Conservation (phyloP, 192 early-diverging fungal genomes). For the Coemansia aciculifera region DNA sequence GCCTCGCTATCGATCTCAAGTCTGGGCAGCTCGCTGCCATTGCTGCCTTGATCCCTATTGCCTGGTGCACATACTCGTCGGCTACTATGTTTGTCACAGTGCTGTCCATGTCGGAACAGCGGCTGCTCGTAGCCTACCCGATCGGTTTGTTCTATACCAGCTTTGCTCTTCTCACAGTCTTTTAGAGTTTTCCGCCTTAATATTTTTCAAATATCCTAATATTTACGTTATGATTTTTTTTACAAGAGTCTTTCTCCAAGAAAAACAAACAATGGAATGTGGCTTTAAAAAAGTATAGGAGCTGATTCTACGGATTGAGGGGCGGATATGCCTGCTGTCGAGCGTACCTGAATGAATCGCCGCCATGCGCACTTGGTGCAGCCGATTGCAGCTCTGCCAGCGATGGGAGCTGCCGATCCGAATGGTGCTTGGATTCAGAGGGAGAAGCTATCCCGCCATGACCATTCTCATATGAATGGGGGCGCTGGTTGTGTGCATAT, state of each 20-base stretch:
- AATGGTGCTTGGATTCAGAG: conserved; percentile 11
- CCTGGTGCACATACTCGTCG: conserved; percentile 95
- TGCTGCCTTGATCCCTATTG: conserved; percentile 68
- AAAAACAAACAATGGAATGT: too few species aligned
- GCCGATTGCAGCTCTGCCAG: conserved; percentile 47
- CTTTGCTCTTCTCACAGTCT: conserved; percentile 91
- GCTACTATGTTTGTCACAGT: conserved; percentile 94
- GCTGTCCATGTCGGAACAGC: conserved; percentile 87
- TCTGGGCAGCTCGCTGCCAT: conserved; percentile 60
- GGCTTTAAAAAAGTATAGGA: background rate
- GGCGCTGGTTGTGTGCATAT: background rate
- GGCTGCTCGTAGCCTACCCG: conserved; percentile 93
- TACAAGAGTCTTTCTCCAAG: background rate
- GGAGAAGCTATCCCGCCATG: background rate
- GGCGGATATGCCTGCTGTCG: conserved; percentile 24
- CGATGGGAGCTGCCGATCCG: conserved; percentile 45
- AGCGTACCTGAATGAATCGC: conserved; percentile 30
- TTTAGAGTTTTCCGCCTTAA: conserved; percentile 53
- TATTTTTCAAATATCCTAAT: background rate
- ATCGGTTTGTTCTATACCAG: conserved; percentile 88
- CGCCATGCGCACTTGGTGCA: conserved; percentile 23
- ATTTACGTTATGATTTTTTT: background rate
- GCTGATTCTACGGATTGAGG: conserved; percentile 20
- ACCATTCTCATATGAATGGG: conserved; percentile 4
- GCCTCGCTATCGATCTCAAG: conserved; percentile 70